phyloP scores from a whole-genome alignment of 441 rosid species.

The Erodium texanum region DNA sequence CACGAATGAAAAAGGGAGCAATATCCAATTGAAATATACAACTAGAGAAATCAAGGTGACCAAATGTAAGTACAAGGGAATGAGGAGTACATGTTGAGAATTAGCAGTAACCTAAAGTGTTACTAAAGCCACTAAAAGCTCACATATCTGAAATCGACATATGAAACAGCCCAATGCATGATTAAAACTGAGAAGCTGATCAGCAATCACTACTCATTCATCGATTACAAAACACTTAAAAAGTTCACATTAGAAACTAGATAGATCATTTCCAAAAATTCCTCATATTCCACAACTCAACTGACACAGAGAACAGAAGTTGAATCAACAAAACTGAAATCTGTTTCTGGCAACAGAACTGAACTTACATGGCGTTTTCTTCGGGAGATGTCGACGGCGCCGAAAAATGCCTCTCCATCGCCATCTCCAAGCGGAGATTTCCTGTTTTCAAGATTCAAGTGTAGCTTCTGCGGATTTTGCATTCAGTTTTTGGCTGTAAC shows the following conservation, averaged over 20 bases:
- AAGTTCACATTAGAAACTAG: too few relatives aligned
- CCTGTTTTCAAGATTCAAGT: not conserved
- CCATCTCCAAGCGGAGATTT: conserved; percentile 26
- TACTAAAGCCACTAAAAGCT: too few relatives aligned
- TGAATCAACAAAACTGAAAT: too few relatives aligned
- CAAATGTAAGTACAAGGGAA: not conserved
- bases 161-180: conserved; percentile 1
- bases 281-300: too few relatives aligned
- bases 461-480: not conserved
- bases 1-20: too few relatives aligned
- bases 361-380: conserved; percentile 57
- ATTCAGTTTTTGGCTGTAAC: not conserved
- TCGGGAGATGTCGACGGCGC: conserved; percentile 29
- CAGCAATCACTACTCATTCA: not conserved
- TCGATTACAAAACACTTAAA: too few relatives aligned
- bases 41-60: not conserved
- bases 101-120: too few relatives aligned
- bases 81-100: too few relatives aligned
- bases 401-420: conserved; percentile 47
- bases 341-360: too few relatives aligned
- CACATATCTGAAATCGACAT: not conserved
- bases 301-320: too few relatives aligned
- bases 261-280: not conserved
- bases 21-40: not conserved
- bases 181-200: not conserved